phyloP scores from a whole-genome alignment of 495 filamentous ascomycete genomes.

The Xylaria curta region DNA sequence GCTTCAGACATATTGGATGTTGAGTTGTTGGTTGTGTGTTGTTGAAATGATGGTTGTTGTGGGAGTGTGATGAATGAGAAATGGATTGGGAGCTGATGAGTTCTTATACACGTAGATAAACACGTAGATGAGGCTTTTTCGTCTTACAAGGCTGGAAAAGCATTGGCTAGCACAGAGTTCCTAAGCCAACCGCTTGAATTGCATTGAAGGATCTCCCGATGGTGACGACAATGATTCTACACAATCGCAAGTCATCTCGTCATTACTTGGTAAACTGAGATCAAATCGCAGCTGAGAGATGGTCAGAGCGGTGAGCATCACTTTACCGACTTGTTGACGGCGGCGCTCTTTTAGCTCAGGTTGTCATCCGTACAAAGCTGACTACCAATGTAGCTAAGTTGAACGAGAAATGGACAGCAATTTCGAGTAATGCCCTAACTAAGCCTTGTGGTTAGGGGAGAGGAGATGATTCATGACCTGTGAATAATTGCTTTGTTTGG shows the following conservation, averaged over 20 bases:
- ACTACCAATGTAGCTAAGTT: background rate
- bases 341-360: no score
- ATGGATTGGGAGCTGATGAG: background rate
- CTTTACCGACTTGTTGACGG: no score
- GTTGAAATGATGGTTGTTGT: background rate
- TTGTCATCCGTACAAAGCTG: no score
- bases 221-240: background rate
- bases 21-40: background rate
- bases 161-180: background rate
- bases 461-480: background rate
- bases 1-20: slow-evolving; percentile 30
- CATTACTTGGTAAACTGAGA: background rate
- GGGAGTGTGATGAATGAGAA: background rate
- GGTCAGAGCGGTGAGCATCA: background rate
- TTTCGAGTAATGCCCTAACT: background rate
- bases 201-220: background rate
- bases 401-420: background rate
- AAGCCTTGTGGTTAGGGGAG: background rate
- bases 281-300: background rate
- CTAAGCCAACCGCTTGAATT: background rate
- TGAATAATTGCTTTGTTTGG: background rate
- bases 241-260: background rate
- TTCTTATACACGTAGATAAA: background rate
- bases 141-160: background rate
- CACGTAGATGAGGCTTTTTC: background rate